Conservation (phyloP, 495 filamentous ascomycete genomes). For the Astrocystis sublimbata region DNA sequence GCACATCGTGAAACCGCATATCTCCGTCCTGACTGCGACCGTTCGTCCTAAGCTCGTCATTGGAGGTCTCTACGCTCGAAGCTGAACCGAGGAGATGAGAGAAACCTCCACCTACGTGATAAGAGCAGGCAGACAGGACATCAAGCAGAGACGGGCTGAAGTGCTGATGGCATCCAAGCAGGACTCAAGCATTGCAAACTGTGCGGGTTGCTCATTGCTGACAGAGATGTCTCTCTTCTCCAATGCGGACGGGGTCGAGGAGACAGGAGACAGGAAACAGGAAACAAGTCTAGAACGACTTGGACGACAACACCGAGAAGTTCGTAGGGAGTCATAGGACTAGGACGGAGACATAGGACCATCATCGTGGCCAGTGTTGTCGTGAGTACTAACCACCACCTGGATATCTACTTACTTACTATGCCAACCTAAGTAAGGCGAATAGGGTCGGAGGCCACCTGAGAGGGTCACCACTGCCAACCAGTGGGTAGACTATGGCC, state of each 20-base stretch:
- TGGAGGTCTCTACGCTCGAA: background rate
- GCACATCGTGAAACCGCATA: conserved; percentile 15
- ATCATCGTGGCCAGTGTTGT: conserved; percentile 15
- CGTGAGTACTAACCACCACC: no score
- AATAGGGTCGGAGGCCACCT: no score
- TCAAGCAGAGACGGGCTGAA: background rate
- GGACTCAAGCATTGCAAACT: conserved; percentile 13
- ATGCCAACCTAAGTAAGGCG: no score
- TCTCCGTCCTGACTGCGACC: background rate
- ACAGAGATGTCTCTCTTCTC: background rate
- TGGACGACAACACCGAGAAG: no score
- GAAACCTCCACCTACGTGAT: background rate
- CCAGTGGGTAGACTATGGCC: no score
- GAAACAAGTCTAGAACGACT: background rate
- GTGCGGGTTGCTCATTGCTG: background rate
- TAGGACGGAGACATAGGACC: background rate
- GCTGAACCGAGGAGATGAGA: background rate
- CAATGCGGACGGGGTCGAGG: background rate
- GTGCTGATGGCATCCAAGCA: background rate
- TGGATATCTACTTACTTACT: no score
- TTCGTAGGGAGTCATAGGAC: conserved; percentile 4
- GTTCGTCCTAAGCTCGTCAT: conserved; percentile 2
- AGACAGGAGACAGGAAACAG: no score
- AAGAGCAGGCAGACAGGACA: background rate
- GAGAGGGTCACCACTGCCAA: no score